phyloP scores from a whole-genome alignment of 2,329 filamentous ascomycete species.

The Neodidymelliopsis sp. region DNA sequence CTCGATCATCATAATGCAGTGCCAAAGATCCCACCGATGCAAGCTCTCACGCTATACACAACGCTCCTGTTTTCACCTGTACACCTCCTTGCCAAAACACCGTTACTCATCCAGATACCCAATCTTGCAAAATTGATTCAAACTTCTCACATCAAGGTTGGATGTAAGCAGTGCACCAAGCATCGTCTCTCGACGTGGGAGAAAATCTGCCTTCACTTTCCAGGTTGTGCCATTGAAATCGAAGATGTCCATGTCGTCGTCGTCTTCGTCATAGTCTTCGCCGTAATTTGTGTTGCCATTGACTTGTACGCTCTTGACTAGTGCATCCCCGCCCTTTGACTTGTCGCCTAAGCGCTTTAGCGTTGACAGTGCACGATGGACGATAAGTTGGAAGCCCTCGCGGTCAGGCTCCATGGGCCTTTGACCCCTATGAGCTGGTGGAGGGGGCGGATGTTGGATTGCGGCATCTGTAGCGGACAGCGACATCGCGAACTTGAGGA shows the following conservation, averaged over 20 bases:
- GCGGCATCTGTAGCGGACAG: constrained; percentile 54
- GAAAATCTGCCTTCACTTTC: constrained; percentile 51
- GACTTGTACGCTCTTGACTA: constrained; percentile 38
- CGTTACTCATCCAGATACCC: constrained; percentile 44
- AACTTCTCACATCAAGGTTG: constrained; percentile 52
- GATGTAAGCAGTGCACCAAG: constrained; percentile 56
- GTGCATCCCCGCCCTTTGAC: constrained; percentile 44
- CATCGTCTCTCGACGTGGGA: constrained; percentile 55
- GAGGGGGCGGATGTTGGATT: constrained; percentile 36
- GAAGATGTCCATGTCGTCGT: constrained; percentile 45
- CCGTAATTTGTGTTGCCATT: constrained; percentile 39
- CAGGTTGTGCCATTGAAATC: constrained; percentile 41
- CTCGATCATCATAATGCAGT: constrained; percentile 10
- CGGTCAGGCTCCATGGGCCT: constrained; percentile 44
- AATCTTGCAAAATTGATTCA: constrained; percentile 52
- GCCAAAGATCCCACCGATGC: constrained; percentile 16
- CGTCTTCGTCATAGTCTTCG: constrained; percentile 37
- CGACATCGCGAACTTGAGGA: constrained; percentile 77
- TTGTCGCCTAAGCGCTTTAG: constrained; percentile 57
- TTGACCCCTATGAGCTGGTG: constrained; percentile 41
- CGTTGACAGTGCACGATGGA: constrained; percentile 57
- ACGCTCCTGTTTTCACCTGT: constrained; percentile 13
- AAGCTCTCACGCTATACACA: constrained; percentile 20
- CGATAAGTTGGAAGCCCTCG: constrained; percentile 50
- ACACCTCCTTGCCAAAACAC: constrained; percentile 4